phyloP scores from a whole-genome alignment of 371 early-diverging fungal genomes.

The Rhizopus stolonifer region DNA sequence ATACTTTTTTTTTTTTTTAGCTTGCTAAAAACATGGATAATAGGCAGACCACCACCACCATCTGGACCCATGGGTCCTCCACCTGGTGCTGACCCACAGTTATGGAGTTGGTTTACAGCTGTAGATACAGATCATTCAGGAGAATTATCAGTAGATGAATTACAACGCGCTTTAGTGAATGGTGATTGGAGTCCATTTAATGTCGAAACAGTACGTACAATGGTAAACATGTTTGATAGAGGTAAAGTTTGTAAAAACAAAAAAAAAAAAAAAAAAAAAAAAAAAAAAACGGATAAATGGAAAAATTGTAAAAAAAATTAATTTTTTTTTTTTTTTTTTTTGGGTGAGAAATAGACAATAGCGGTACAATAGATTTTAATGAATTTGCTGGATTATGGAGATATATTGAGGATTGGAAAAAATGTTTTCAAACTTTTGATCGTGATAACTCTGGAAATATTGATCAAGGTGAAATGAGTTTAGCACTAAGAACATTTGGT shows the following conservation, averaged over 20 bases:
- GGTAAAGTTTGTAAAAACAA: slow-evolving; percentile 38
- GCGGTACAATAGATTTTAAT: slow-evolving; percentile 73
- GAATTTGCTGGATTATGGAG: slow-evolving; percentile 81
- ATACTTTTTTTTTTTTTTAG: no score
- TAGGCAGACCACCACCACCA: slow-evolving; percentile 13
- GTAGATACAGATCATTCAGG: slow-evolving; percentile 64
- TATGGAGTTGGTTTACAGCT: slow-evolving; percentile 73
- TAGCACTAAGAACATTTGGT: slow-evolving; percentile 78
- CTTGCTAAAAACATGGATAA: no score
- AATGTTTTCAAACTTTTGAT: slow-evolving; percentile 81
- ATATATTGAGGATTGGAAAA: slow-evolving; percentile 75
- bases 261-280: no score
- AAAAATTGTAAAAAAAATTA: slow-evolving; percentile 6
- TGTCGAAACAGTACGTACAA: slow-evolving; percentile 59
- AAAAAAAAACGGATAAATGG: slow-evolving; percentile 5
- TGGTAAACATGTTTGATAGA: slow-evolving; percentile 74
- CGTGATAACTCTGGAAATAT: slow-evolving; percentile 78
- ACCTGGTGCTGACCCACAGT: slow-evolving; percentile 51
- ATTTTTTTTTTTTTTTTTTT: no score
- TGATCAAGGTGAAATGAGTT: slow-evolving; percentile 68
- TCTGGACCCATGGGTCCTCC: slow-evolving; percentile 15
- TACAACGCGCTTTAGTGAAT: slow-evolving; percentile 63
- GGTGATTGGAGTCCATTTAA: slow-evolving; percentile 69
- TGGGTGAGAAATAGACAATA: slow-evolving; percentile 38
- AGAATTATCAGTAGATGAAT: slow-evolving; percentile 50